phyloP scores from a whole-genome alignment of 192 early-diverging fungal genomes.

The Gigaspora rosea region DNA sequence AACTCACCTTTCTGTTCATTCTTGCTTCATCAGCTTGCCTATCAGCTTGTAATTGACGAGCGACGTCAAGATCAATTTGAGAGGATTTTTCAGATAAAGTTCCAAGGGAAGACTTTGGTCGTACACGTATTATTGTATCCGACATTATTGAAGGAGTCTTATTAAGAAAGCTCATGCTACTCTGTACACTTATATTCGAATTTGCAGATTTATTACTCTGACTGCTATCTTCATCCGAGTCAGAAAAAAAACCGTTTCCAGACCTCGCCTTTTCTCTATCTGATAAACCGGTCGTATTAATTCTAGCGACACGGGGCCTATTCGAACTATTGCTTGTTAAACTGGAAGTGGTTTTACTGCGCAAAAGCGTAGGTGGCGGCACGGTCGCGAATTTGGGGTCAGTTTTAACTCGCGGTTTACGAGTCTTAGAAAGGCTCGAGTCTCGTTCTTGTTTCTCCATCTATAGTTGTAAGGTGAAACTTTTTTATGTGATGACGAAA shows the following conservation, averaged over 20 bases:
- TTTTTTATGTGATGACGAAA: neutral
- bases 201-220: constrained; percentile 12
- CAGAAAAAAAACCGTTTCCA: constrained; percentile 31
- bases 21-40: constrained; percentile 28
- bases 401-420: neutral
- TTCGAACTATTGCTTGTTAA: neutral
- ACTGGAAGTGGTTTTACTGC: neutral
- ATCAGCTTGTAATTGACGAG: constrained; percentile 9
- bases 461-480: neutral
- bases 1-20: constrained; percentile 30
- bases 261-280: constrained; percentile 28
- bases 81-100: constrained; percentile 16
- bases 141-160: constrained; percentile 14
- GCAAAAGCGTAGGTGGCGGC: neutral
- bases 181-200: constrained; percentile 23
- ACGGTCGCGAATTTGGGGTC: neutral
- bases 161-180: constrained; percentile 11
- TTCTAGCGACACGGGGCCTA: neutral
- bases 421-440: neutral
- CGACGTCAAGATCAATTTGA: neutral
- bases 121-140: constrained; percentile 14
- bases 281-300: neutral
- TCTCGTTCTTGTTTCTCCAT: constrained; percentile 1
- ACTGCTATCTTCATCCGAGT: constrained; percentile 32
- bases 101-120: constrained; percentile 23